Conservation (phyloP, 2,329 filamentous ascomycete genomes). For the Mycosphaerelloides madeirae region DNA sequence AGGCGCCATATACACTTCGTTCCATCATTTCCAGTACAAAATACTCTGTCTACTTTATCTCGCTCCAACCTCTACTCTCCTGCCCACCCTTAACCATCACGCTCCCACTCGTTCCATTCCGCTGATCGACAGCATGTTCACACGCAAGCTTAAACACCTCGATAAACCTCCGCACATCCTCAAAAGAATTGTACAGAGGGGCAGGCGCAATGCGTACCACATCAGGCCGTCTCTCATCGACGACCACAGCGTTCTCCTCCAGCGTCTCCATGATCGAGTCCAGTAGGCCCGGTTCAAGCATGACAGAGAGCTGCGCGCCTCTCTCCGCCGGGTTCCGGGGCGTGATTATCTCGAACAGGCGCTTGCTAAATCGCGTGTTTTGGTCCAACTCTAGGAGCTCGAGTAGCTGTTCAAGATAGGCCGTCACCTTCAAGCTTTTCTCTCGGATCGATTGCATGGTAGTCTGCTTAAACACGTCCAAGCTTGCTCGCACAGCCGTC, state of each 20-base stretch:
- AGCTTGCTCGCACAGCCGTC: conserved; percentile 65
- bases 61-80: conserved; percentile 29
- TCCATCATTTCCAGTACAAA: background rate
- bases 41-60: conserved; percentile 23
- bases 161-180: conserved; percentile 63
- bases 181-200: conserved; percentile 76
- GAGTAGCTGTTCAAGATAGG: conserved; percentile 69
- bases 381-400: conserved; percentile 18
- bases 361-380: conserved; percentile 5
- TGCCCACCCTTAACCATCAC: conserved; percentile 28
- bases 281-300: conserved; percentile 63
- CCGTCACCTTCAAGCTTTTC: conserved; percentile 69
- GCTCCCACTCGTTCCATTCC: conserved; percentile 3
- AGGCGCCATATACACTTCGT: background rate
- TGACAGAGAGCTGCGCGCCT: conserved; percentile 73
- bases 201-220: conserved; percentile 80
- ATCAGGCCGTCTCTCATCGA: conserved; percentile 79
- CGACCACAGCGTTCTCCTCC: conserved; percentile 65
- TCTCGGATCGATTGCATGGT: conserved; percentile 63
- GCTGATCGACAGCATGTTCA: conserved; percentile 19
- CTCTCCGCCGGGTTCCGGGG: conserved; percentile 63
- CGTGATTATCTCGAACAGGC: conserved; percentile 57
- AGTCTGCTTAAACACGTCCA: conserved; percentile 70
- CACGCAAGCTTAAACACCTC: conserved; percentile 50
- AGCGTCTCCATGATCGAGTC: conserved; percentile 62